Evolutionary conservation across 306 rosid genomes (phyloP).

Genomic region (Abrus pulchellus): DNA sequence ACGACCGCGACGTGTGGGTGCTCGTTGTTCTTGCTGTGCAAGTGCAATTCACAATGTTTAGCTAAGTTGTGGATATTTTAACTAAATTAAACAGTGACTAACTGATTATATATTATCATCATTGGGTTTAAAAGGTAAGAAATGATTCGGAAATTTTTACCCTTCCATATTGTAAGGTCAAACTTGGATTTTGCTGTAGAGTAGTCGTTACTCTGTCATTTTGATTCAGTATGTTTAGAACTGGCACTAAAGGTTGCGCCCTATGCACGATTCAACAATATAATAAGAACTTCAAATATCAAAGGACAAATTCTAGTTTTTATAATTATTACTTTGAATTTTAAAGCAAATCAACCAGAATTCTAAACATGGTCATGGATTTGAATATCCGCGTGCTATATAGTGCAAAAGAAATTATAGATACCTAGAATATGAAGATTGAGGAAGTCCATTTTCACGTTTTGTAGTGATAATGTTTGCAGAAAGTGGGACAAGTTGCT

Average conservation of each 20-base stretch:
- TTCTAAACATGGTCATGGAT: neutral
- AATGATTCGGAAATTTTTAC: slow-evolving; percentile 5
- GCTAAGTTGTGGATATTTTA: neutral
- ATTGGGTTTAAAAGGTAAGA: neutral
- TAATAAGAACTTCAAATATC: slow-evolving; percentile 3
- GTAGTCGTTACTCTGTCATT: neutral
- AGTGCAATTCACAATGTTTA: neutral
- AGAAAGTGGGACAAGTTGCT: neutral
- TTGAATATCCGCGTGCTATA: neutral
- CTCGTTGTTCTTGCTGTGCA: neutral
- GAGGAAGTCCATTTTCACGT: neutral
- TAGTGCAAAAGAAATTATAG: neutral
- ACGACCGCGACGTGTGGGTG: slow-evolving; percentile 23
- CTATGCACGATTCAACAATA: slow-evolving; percentile 18
- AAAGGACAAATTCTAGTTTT: neutral
- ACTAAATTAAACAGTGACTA: neutral
- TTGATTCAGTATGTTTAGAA: neutral
- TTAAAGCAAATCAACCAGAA: neutral
- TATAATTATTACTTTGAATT: neutral
- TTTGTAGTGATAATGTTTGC: neutral
- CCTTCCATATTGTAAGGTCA: neutral
- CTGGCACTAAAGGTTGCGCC: neutral
- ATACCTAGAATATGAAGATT: slow-evolving; percentile 15
- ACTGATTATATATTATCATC: neutral
- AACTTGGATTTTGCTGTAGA: neutral